Conservation (phyloP, 2,329 filamentous ascomycete species). For the Exophiala viscosa region DNA sequence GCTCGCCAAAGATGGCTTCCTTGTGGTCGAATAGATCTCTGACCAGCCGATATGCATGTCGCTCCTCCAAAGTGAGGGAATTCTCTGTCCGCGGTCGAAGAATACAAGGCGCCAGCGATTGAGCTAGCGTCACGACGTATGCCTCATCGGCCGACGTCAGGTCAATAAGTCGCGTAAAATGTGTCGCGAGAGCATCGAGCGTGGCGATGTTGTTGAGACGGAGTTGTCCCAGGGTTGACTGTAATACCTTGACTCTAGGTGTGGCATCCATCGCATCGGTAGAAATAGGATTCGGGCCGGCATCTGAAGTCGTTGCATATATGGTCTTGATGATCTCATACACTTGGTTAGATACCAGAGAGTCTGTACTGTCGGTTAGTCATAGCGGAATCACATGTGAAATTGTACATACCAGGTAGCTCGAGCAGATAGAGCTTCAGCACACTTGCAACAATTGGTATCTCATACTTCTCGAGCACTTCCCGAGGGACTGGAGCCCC, state of each 20-base stretch:
- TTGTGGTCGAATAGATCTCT: constrained; percentile 92
- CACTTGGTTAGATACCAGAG: constrained; percentile 94
- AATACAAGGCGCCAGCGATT: constrained; percentile 75
- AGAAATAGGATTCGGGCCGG: constrained; percentile 61
- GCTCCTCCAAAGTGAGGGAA: constrained; percentile 91
- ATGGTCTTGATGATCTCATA: constrained; percentile 99
- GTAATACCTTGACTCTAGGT: constrained; percentile 76
- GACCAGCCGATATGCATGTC: constrained; percentile 83
- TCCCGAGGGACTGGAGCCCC: constrained; percentile 75
- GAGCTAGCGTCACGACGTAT: constrained; percentile 72
- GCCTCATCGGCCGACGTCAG: constrained; percentile 91
- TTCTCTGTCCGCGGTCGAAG: constrained; percentile 83
- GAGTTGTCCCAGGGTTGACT: constrained; percentile 91
- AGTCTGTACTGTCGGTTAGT: constrained; percentile 58
- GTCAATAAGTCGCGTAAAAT: constrained; percentile 95
- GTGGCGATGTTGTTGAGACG: constrained; percentile 96
- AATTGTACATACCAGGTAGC: constrained; percentile 69
- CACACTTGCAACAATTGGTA: constrained; percentile 87
- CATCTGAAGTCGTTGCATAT: constrained; percentile 78
- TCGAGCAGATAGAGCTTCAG: constrained; percentile 93
- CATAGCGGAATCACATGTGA: background rate
- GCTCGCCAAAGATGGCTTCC: constrained; percentile 87
- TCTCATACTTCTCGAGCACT: constrained; percentile 79
- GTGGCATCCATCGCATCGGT: constrained; percentile 25
- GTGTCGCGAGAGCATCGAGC: constrained; percentile 96